These are phyloP conservation scores for Albugo candida DNA, from an alignment of 352 stramenopile genomes.

Conservation along the genomic window DNA sequence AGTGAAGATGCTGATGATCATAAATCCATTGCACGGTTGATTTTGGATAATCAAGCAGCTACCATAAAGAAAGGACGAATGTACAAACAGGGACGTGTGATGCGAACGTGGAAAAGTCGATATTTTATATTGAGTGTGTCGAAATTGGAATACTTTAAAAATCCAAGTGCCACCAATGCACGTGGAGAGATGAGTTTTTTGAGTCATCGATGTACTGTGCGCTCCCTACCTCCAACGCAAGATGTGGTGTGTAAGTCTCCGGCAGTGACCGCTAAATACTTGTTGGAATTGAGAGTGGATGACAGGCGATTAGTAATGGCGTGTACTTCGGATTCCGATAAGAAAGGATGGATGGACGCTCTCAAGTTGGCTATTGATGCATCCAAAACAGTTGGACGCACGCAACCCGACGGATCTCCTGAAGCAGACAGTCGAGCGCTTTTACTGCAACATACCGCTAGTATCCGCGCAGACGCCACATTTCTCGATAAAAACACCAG, in stretches of 20 bases:
- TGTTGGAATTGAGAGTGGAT: constrained; percentile 54
- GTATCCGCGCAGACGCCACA: constrained; percentile 39
- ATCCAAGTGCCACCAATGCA: constrained; percentile 48
- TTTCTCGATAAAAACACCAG: constrained; percentile 47
- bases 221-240: constrained; percentile 29
- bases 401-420: constrained; percentile 27
- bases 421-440: constrained; percentile 28
- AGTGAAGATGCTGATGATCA: constrained; percentile 41
- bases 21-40: constrained; percentile 66
- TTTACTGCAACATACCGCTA: constrained; percentile 40
- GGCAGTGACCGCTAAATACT: constrained; percentile 42
- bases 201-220: constrained; percentile 55
- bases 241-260: constrained; percentile 58
- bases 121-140: constrained; percentile 77
- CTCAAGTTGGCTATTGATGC: constrained; percentile 71
- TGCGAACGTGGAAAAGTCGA: constrained; percentile 73
- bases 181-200: constrained; percentile 68
- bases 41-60: constrained; percentile 65
- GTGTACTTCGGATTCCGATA: constrained; percentile 65
- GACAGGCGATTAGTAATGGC: constrained; percentile 68
- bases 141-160: constrained; percentile 76
- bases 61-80: constrained; percentile 79
- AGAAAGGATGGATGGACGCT: constrained; percentile 74
- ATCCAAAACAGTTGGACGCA: constrained; percentile 62
- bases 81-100: constrained; percentile 72